Conservation (phyloP, 1,139 yeast species). For the Hyphopichia buzzinii region DNA sequence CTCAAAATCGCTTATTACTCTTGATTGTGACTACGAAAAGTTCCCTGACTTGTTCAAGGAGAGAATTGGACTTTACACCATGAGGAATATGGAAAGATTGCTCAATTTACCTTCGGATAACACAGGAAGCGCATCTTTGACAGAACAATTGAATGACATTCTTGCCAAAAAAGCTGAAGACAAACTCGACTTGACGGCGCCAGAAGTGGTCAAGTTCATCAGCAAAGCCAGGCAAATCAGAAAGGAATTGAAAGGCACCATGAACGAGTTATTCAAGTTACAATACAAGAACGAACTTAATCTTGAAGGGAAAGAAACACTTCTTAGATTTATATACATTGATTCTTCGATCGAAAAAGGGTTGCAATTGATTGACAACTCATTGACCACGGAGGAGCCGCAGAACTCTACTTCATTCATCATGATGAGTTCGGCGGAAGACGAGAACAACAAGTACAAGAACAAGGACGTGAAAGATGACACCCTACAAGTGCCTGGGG, state of each 20-base stretch:
- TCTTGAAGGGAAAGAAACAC: conserved; percentile 70
- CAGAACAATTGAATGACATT: conserved; percentile 37
- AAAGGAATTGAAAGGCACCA: conserved; percentile 48
- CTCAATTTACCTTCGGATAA: conserved; percentile 11
- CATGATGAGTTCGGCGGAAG: conserved; percentile 12
- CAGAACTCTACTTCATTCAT: conserved; percentile 4
- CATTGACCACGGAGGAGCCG: conserved; percentile 17
- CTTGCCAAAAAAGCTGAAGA: conserved; percentile 27
- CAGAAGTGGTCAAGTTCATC: conserved; percentile 41
- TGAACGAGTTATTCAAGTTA: conserved; percentile 54
- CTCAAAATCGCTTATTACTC: conserved; percentile 36
- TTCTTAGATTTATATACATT: conserved; percentile 63
- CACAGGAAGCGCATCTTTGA: conserved; percentile 18
- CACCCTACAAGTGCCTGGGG: conserved; percentile 4
- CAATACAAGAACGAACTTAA: conserved; percentile 54
- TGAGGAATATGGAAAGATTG: conserved; percentile 65
- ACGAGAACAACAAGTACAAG: conserved; percentile 15
- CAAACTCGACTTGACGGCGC: conserved; percentile 26
- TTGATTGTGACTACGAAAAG: conserved; percentile 38
- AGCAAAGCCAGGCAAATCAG: conserved; percentile 43
- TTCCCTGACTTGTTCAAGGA: conserved; percentile 50
- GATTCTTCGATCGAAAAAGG: conserved; percentile 73
- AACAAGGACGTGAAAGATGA: conserved; percentile 1
- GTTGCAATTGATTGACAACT: conserved; percentile 47
- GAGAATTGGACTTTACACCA: conserved; percentile 61